Conservation (phyloP, 148 eudicot species). For the Nyssa sinensis region DNA sequence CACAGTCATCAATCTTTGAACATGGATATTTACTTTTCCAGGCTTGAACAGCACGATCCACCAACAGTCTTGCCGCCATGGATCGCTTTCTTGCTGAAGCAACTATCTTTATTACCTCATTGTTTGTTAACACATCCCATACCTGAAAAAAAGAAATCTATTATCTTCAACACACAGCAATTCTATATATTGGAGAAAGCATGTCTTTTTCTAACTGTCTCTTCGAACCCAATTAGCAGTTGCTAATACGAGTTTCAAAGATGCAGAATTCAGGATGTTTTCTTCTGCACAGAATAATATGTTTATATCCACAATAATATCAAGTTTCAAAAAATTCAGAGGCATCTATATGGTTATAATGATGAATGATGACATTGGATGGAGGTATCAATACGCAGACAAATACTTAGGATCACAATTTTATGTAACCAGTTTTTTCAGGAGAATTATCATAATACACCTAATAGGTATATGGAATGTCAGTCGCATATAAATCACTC, state of each 20-base stretch:
- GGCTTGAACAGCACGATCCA: slow-evolving; percentile 55
- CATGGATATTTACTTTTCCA: slow-evolving; percentile 71
- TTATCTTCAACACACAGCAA: not conserved
- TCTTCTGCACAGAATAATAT: too few species aligned
- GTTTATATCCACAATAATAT: too few species aligned
- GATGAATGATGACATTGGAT: too few species aligned
- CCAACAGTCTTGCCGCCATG: slow-evolving; percentile 61
- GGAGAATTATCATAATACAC: not conserved
- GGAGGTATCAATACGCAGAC: too few species aligned
- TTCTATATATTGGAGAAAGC: not conserved
- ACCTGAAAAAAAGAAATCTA: slow-evolving; percentile 45
- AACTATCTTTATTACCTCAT: slow-evolving; percentile 65
- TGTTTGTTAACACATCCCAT: slow-evolving; percentile 88
- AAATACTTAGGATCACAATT: too few species aligned
- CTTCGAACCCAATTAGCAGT: too few species aligned
- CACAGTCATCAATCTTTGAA: slow-evolving; percentile 70
- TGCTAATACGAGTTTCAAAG: too few species aligned
- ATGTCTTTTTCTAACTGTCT: too few species aligned
- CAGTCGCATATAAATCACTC: not conserved
- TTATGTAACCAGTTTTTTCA: too few species aligned
- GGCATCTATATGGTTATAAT: too few species aligned
- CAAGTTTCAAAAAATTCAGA: too few species aligned
- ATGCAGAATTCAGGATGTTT: too few species aligned
- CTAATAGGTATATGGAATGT: not conserved
- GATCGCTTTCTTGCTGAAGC: slow-evolving; percentile 63